phyloP scores from a whole-genome alignment of 192 early-diverging fungal species.

The Pilaira anomala region DNA sequence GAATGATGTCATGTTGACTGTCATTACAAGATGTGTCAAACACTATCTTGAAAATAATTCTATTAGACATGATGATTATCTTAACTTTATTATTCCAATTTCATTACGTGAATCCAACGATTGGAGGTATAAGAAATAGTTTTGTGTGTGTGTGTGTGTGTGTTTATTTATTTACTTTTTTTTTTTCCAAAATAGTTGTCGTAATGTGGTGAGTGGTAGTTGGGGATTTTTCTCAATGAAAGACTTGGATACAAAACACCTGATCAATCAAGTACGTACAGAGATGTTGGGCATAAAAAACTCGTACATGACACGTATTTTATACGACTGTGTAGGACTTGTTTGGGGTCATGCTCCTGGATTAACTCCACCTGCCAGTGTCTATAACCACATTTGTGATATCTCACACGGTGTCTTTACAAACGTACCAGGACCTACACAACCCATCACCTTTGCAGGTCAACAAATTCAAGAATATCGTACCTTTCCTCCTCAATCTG shows the following conservation, averaged over 20 bases:
- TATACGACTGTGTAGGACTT: slow-evolving; percentile 13
- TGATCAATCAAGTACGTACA: slow-evolving; percentile 21
- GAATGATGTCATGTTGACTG: slow-evolving; percentile 37
- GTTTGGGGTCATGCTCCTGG: slow-evolving; percentile 12
- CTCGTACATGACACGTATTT: slow-evolving; percentile 9
- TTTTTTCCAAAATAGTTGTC: slow-evolving; percentile 25
- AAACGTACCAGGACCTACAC: slow-evolving; percentile 32
- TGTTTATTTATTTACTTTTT: too few relatives aligned
- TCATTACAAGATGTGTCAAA: slow-evolving; percentile 19
- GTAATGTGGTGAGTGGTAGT: slow-evolving; percentile 27
- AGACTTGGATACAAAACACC: slow-evolving; percentile 16
- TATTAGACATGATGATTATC: slow-evolving; percentile 17
- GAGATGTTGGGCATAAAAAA: slow-evolving; percentile 28
- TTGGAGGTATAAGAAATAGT: slow-evolving; percentile 18
- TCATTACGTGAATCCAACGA: slow-evolving; percentile 25
- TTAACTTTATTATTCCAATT: slow-evolving; percentile 32
- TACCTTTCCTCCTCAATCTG: slow-evolving; percentile 20
- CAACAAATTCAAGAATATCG: slow-evolving; percentile 26
- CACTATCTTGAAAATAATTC: slow-evolving; percentile 21
- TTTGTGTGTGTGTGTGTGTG: too few relatives aligned
- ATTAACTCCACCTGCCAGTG: background rate
- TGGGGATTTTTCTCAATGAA: slow-evolving; percentile 34
- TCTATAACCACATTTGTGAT: slow-evolving; percentile 1
- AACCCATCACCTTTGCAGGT: slow-evolving; percentile 31
- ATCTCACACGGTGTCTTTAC: slow-evolving; percentile 32